Evolutionary conservation across 441 rosid species (phyloP).

Genomic region (Bocquillonia castaneifolia): DNA sequence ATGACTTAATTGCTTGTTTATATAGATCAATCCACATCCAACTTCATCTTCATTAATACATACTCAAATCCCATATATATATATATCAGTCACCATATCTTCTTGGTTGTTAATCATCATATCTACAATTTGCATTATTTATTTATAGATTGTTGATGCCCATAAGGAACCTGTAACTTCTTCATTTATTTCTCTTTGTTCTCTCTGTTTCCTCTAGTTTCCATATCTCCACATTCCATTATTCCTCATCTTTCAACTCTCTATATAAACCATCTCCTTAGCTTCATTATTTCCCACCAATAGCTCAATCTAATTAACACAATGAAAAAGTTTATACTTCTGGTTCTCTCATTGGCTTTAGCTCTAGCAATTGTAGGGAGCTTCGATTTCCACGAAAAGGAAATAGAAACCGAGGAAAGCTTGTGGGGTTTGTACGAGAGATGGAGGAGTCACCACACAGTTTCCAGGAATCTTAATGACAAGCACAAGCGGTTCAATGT

Average conservation of each 20-base stretch:
- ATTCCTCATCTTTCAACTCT: slow-evolving; percentile 7
- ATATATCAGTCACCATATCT: too few relatives aligned
- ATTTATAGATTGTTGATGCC: slow-evolving; percentile 31
- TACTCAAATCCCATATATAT: neutral
- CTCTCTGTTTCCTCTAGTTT: slow-evolving; percentile 8
- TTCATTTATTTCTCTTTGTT: slow-evolving; percentile 26
- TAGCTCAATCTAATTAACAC: slow-evolving; percentile 11
- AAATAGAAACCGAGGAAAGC: slow-evolving; percentile 55
- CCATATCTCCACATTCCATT: neutral
- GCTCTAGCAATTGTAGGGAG: slow-evolving; percentile 39
- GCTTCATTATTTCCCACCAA: slow-evolving; percentile 22
- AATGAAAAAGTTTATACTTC: slow-evolving; percentile 31
- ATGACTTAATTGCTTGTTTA: neutral
- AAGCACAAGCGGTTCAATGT: slow-evolving; percentile 63
- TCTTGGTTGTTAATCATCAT: slow-evolving; percentile 20
- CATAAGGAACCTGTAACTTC: slow-evolving; percentile 59
- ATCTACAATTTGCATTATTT: slow-evolving; percentile 13
- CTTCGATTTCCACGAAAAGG: slow-evolving; percentile 64
- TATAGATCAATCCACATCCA: slow-evolving; percentile 8
- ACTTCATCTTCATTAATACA: slow-evolving; percentile 9
- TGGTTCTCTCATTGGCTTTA: slow-evolving; percentile 30
- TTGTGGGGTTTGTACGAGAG: slow-evolving; percentile 71
- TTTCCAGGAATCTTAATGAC: slow-evolving; percentile 54
- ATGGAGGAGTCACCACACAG: slow-evolving; percentile 81
- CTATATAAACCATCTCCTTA: slow-evolving; percentile 31